A percentile compares a stretch with the other conserved stretches of the same genome.
Conservation (phyloP, 176 grass and related monocot genomes). For the Hyparrhenia diplandra region DNA sequence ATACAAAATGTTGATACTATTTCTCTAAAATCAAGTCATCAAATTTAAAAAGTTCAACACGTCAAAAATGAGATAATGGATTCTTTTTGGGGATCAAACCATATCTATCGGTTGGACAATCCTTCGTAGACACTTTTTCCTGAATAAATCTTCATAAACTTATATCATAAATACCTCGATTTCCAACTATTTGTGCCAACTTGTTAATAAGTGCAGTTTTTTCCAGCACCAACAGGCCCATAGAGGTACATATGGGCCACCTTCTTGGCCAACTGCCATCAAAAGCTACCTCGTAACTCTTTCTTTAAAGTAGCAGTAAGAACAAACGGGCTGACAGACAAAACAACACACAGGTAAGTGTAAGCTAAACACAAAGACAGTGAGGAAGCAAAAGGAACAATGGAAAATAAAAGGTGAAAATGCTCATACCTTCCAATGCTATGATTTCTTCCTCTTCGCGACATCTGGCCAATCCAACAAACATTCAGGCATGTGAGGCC, state of each 20-base stretch:
- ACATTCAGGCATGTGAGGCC: conserved; percentile 43
- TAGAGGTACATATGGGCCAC: conserved; percentile 86
- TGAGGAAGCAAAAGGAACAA: conserved; percentile 9
- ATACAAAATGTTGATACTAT: neutral
- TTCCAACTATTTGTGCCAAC: conserved; percentile 50
- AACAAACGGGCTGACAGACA: conserved; percentile 57
- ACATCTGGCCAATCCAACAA: conserved; percentile 33
- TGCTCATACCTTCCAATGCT: conserved; percentile 43
- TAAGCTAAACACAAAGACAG: conserved; percentile 3
- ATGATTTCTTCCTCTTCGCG: conserved; percentile 16
- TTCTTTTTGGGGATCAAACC: neutral
- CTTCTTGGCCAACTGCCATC: conserved; percentile 75
- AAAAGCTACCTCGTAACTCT: conserved; percentile 71
- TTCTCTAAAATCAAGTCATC: neutral
- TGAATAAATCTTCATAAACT: neutral
- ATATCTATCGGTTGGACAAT: neutral
- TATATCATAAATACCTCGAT: conserved; percentile 53
- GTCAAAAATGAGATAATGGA: neutral
- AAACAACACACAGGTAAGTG: conserved; percentile 15
- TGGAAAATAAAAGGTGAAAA: neutral
- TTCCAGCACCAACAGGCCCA: conserved; percentile 85
- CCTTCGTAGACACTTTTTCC: neutral
- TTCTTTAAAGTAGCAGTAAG: conserved; percentile 59
- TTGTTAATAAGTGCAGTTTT: conserved; percentile 85
- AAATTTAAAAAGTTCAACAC: neutral